Evolutionary conservation across 345 rosid species (phyloP).

Genomic region (Camelina sativa): DNA sequence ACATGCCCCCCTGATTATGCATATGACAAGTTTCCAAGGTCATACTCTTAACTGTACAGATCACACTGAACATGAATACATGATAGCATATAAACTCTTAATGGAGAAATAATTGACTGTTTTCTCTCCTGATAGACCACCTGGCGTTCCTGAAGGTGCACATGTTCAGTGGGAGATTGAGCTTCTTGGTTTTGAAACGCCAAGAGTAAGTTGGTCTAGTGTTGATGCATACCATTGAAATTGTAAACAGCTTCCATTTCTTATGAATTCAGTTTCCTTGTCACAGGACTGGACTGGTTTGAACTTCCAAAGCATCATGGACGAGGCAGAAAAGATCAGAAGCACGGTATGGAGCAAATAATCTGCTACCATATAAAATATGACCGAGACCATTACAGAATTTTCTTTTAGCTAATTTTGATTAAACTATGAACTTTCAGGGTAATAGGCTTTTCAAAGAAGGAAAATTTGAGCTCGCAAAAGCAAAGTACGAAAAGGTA

Average conservation of each 20-base stretch:
- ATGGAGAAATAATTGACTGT: constrained; percentile 2
- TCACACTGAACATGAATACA: not conserved
- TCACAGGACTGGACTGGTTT: constrained; percentile 98
- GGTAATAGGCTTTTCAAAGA: constrained; percentile 96
- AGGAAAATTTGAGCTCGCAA: constrained; percentile 94
- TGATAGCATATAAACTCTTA: constrained; percentile 9
- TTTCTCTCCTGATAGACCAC: constrained; percentile 56
- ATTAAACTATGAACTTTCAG: constrained; percentile 53
- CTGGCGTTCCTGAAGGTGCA: constrained; percentile 88
- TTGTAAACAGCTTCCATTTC: constrained; percentile 11
- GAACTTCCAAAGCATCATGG: constrained; percentile 88
- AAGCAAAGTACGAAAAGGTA: constrained; percentile 96
- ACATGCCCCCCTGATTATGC: constrained; percentile 98
- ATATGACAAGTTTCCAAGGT: constrained; percentile 91
- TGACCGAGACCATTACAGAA: constrained; percentile 15
- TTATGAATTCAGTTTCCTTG: constrained; percentile 11
- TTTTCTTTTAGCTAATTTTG: constrained; percentile 27
- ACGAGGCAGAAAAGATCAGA: constrained; percentile 87
- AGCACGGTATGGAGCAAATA: constrained; percentile 60
- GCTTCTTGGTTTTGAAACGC: constrained; percentile 95
- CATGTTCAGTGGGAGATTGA: constrained; percentile 95
- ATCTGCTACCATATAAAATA: not conserved
- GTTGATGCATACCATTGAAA: constrained; percentile 1
- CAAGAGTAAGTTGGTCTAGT: constrained; percentile 59
- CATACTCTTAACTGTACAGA: constrained; percentile 48